Evolutionary conservation across 768 basidiomycete species (phyloP).

Genomic region (Naganishia vaughanmartiniae): DNA sequence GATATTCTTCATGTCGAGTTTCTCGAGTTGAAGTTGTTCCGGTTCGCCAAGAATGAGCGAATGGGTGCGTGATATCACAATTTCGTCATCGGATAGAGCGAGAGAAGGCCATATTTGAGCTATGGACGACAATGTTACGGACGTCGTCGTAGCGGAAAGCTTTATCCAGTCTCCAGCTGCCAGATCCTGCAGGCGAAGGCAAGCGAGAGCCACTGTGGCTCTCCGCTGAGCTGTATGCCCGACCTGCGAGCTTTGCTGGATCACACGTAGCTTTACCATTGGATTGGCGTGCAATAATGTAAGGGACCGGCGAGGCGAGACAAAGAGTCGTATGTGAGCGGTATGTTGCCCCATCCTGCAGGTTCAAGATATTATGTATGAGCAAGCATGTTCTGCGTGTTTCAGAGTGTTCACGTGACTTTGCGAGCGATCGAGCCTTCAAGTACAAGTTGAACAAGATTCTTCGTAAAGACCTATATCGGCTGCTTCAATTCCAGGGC

Average conservation of each 20-base stretch:
- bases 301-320: neutral
- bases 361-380: too few species aligned
- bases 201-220: conserved; percentile 6
- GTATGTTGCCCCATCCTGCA: neutral
- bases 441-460: neutral
- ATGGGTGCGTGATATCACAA: conserved; percentile 6
- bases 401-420: neutral
- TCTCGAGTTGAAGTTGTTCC: neutral
- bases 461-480: neutral
- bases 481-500: too few species aligned
- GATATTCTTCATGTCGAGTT: conserved; percentile 7
- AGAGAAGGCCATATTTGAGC: conserved; percentile 11
- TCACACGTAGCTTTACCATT: conserved; percentile 2
- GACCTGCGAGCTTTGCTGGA: neutral
- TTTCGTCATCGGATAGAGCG: conserved; percentile 3
- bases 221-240: conserved; percentile 9
- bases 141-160: neutral
- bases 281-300: too few species aligned
- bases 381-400: neutral
- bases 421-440: neutral
- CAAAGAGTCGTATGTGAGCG: neutral
- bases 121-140: neutral
- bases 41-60: conserved; percentile 8
- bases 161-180: conserved; percentile 18
- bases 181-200: neutral